Percentiles rank a stretch among this genome's conserved stretches.
Conservation (phyloP, 495 filamentous ascomycete genomes). For the Pseudotulostoma volvatum region DNA sequence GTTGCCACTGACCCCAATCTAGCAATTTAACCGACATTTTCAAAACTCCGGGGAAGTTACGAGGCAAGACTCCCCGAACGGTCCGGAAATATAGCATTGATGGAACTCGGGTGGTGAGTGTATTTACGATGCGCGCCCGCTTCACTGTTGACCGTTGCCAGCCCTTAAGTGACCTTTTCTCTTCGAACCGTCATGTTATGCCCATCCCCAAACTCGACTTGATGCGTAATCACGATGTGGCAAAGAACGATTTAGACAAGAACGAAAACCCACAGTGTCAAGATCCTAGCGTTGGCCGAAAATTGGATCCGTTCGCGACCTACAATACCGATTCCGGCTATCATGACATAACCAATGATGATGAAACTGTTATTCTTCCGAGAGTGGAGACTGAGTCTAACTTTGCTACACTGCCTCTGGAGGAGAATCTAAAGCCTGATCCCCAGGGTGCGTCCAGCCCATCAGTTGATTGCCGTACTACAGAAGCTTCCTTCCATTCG, state of each 20-base stretch:
- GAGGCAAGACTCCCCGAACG: conserved; percentile 85
- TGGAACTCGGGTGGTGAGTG: conserved; percentile 52
- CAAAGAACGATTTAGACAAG: conserved; percentile 14
- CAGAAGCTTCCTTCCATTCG: conserved; percentile 49
- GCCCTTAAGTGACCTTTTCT: conserved; percentile 75
- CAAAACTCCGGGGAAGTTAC: conserved; percentile 88
- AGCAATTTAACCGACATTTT: conserved; percentile 84
- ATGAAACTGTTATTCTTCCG: conserved; percentile 23
- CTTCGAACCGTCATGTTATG: conserved; percentile 16
- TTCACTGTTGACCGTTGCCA: conserved; percentile 18
- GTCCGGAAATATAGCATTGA: conserved; percentile 47
- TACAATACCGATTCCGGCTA: conserved; percentile 61
- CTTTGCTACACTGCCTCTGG: conserved; percentile 20
- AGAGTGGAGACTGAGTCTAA: conserved; percentile 21
- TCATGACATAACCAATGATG: conserved; percentile 53
- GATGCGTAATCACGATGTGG: conserved; percentile 10
- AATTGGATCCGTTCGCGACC: conserved; percentile 25
- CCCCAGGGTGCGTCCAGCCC: conserved; percentile 11
- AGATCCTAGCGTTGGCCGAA: conserved; percentile 6
- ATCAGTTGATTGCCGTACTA: conserved; percentile 32
- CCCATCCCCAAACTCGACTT: conserved; percentile 9
- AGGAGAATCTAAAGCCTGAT: conserved; percentile 21
- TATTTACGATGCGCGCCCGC: neutral
- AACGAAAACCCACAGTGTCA: neutral
- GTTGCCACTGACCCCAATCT: conserved; percentile 9